Conservation (phyloP, 352 stramenopile species). For the Salisapilia sapeloensis region DNA sequence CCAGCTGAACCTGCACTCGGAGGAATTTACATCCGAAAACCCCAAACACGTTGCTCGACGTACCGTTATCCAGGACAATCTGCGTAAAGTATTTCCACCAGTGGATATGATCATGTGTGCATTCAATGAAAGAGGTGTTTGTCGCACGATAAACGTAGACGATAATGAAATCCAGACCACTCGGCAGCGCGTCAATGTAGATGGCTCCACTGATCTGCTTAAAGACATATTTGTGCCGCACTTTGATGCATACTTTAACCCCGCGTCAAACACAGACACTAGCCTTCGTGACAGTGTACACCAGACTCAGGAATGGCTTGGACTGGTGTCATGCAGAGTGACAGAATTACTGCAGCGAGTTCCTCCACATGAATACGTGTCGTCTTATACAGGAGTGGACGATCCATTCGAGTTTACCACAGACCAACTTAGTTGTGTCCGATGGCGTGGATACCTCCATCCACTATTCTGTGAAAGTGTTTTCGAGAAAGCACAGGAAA, state of each 20-base stretch:
- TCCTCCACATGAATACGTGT: conserved; percentile 58
- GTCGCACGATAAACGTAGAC: conserved; percentile 57
- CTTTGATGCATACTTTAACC: conserved; percentile 20
- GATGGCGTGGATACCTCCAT: conserved; percentile 60
- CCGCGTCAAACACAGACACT: conserved; percentile 1
- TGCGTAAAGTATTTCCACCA: conserved; percentile 28
- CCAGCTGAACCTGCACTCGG: conserved; percentile 32
- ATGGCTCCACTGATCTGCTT: conserved; percentile 18
- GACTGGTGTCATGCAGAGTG: conserved; percentile 42
- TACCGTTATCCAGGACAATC: conserved; percentile 15
- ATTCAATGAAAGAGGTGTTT: conserved; percentile 37
- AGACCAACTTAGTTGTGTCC: conserved; percentile 24
- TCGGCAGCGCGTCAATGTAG: conserved; percentile 47
- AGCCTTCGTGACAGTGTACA: conserved; percentile 6
- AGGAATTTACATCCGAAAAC: conserved; percentile 10
- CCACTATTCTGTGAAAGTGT: conserved; percentile 30
- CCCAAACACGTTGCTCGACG: conserved; percentile 1
- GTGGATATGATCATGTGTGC: conserved; percentile 63
- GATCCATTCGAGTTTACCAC: conserved; percentile 19
- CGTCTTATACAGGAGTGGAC: conserved; percentile 29
- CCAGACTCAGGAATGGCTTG: conserved; percentile 61
- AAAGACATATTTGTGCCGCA: conserved; percentile 32
- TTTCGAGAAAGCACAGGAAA: conserved; percentile 24
- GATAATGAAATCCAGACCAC: conserved; percentile 36
- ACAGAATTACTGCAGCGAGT: conserved; percentile 27